Conservation (phyloP, 495 filamentous ascomycete genomes). For the Podospora comata region DNA sequence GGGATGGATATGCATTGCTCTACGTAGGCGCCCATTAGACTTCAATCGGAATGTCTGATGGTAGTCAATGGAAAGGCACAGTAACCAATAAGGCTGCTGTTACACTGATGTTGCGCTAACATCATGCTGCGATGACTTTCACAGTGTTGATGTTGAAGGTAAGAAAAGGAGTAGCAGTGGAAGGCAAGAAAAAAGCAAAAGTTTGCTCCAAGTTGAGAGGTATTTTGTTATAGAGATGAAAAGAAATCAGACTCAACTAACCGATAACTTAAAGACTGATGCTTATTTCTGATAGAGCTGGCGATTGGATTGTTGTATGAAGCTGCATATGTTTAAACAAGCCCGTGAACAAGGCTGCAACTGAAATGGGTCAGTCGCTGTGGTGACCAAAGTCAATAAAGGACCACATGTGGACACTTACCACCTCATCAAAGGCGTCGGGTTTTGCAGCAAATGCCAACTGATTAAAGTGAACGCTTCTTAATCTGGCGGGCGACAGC, state of each 20-base stretch:
- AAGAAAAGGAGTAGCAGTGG: not conserved
- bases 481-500: not conserved
- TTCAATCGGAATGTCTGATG: not conserved
- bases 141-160: not conserved
- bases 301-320: not conserved
- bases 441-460: not conserved
- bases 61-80: not conserved
- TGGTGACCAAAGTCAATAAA: not conserved
- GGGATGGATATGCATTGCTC: not conserved
- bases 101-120: not conserved
- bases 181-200: not conserved
- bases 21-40: not conserved
- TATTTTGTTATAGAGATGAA: not conserved
- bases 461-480: not conserved
- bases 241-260: not conserved
- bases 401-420: not conserved
- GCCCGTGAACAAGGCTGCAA: not conserved
- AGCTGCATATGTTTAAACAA: not conserved
- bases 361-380: not conserved
- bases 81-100: not conserved
- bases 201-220: not conserved
- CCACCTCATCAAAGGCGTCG: not conserved
- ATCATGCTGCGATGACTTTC: not conserved
- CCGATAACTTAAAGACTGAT: not conserved
- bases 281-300: not conserved